Percentiles rank a stretch among this genome's conserved stretches.
Evolutionary conservation across 2,329 filamentous ascomycete genomes (phyloP).

Genomic region (Botryotinia narcissicola): DNA sequence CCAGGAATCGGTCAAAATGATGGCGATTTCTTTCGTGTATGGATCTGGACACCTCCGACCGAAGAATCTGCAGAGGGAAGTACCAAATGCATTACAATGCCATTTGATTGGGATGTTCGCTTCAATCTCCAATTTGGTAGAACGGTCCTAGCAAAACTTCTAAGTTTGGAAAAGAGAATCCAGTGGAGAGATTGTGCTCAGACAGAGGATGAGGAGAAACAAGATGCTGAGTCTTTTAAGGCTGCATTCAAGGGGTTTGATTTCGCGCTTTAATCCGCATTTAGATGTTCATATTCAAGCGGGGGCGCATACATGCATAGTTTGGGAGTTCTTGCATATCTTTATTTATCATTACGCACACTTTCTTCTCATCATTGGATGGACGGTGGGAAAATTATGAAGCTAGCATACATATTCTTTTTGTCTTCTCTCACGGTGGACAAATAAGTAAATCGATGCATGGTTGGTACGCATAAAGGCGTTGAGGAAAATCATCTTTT

Average conservation of each 20-base stretch:
- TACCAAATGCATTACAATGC: conserved; percentile 71
- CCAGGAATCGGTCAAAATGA: conserved; percentile 52
- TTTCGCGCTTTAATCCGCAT: conserved; percentile 48
- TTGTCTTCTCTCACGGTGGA: background rate
- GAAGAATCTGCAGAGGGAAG: conserved; percentile 44
- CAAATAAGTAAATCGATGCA: background rate
- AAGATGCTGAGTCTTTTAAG: conserved; percentile 77
- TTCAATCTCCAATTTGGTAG: conserved; percentile 93
- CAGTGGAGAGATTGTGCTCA: conserved; percentile 86
- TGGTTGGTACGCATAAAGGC: background rate
- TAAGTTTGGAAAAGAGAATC: conserved; percentile 73
- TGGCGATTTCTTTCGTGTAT: conserved; percentile 75
- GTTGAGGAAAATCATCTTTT: background rate
- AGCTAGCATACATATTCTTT: background rate
- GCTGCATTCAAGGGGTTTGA: conserved; percentile 82
- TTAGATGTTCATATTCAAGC: background rate
- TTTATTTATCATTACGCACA: background rate
- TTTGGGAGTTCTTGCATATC: background rate
- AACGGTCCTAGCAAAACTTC: conserved; percentile 81
- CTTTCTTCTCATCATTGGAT: background rate
- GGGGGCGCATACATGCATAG: background rate
- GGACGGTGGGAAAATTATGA: background rate
- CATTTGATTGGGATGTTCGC: conserved; percentile 65
- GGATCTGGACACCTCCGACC: conserved; percentile 64
- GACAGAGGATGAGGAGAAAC: conserved; percentile 71